Conservation (phyloP, 306 rosid species). For the Cicer bijugum region DNA sequence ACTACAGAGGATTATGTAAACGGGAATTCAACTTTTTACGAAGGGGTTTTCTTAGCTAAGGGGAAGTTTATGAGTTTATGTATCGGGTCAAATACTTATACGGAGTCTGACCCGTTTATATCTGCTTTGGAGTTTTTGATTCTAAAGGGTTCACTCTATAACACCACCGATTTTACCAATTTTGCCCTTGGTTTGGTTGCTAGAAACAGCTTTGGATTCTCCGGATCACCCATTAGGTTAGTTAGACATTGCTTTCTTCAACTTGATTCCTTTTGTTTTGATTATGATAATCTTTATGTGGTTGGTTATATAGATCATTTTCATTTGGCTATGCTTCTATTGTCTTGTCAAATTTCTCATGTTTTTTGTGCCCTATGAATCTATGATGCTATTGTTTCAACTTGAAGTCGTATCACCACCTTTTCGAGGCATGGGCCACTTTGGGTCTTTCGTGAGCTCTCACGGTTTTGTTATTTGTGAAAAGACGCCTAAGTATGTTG, state of each 20-base stretch:
- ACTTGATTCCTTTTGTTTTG: background rate
- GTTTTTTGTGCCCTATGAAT: background rate
- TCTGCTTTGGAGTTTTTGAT: conserved; percentile 77
- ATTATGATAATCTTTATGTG: background rate
- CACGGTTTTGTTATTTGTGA: no score
- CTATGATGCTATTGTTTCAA: no score
- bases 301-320: background rate
- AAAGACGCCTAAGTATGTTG: no score
- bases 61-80: conserved; percentile 70
- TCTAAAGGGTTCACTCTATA: conserved; percentile 64
- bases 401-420: no score
- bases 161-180: conserved; percentile 64
- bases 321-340: background rate
- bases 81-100: conserved; percentile 68
- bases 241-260: conserved; percentile 30
- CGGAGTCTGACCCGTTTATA: conserved; percentile 86
- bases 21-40: conserved; percentile 56
- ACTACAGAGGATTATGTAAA: conserved; percentile 65
- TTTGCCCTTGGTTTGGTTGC: conserved; percentile 60
- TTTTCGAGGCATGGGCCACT: no score
- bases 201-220: conserved; percentile 69
- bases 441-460: no score
- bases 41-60: conserved; percentile 73
- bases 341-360: conserved; percentile 8
- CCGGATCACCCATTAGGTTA: conserved; percentile 68